Percentiles rank a stretch among this genome's conserved stretches.
These are phyloP conservation scores for Lipomyces anomalus DNA, from an alignment of 805 yeast species.

Conservation along the genomic window DNA sequence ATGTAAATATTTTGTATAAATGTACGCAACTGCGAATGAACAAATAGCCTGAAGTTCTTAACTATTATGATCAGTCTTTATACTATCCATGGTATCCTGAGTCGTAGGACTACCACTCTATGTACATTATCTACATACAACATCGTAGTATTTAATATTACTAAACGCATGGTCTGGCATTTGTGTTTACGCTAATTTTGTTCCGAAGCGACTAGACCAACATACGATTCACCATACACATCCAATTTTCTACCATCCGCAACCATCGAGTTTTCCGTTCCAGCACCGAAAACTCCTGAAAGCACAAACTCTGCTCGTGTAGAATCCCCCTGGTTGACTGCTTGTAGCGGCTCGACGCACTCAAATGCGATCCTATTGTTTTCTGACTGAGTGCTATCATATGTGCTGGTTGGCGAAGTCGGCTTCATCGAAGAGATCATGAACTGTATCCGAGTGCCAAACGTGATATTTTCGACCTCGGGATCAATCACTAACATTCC, in stretches of 20 bases:
- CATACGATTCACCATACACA: conserved; percentile 22
- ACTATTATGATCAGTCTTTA: too few species aligned
- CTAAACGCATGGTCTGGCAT: too few species aligned
- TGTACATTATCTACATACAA: too few species aligned
- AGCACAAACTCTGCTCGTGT: conserved; percentile 9
- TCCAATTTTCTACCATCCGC: conserved; percentile 14
- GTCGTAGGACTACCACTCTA: too few species aligned
- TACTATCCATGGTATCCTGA: too few species aligned
- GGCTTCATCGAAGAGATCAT: conserved; percentile 7
- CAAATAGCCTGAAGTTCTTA: too few species aligned
- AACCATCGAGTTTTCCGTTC: conserved; percentile 16
- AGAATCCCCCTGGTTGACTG: conserved; percentile 6
- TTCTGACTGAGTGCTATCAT: not conserved
- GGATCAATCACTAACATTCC: conserved; percentile 63
- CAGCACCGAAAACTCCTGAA: conserved; percentile 21
- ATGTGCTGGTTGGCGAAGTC: conserved; percentile 1
- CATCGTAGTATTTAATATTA: too few species aligned
- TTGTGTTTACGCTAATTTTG: too few species aligned
- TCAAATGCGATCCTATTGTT: conserved; percentile 12
- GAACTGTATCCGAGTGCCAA: conserved; percentile 47
- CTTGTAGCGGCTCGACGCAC: conserved; percentile 20
- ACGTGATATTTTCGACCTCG: conserved; percentile 39
- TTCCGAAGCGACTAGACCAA: conserved; percentile 1
- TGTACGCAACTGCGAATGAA: too few species aligned
- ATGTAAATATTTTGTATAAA: too few species aligned